phyloP scores from a whole-genome alignment of 2,329 filamentous ascomycete genomes.

The Trichoderma lentiforme region DNA sequence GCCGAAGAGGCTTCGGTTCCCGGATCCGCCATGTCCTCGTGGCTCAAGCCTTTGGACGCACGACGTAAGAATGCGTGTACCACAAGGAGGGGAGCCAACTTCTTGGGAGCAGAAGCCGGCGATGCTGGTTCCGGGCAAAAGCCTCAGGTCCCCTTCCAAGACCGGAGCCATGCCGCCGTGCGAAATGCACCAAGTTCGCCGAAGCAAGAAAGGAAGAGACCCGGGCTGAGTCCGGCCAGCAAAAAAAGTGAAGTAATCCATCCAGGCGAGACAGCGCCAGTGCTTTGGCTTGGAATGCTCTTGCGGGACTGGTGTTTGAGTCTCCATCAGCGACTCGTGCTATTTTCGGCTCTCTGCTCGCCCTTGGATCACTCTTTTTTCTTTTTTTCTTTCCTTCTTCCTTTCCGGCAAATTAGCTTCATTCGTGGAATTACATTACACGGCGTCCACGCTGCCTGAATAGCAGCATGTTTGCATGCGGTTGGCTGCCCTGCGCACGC shows the following conservation, averaged over 20 bases:
- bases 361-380: neutral
- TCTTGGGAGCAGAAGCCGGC: slow-evolving; percentile 4
- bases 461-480: neutral
- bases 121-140: slow-evolving; percentile 12
- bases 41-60: neutral
- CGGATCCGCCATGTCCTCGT: slow-evolving; percentile 13
- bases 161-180: neutral
- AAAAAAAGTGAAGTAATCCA: neutral
- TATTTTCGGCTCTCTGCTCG: neutral
- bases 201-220: slow-evolving; percentile 4
- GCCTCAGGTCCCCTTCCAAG: neutral
- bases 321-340: neutral
- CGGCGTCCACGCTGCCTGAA: neutral
- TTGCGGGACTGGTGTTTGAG: neutral
- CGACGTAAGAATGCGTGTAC: neutral
- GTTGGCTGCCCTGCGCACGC: slow-evolving; percentile 6
- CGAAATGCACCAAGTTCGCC: neutral
- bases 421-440: neutral
- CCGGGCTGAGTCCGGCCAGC: slow-evolving; percentile 10
- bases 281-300: slow-evolving; percentile 11
- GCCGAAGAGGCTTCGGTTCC: neutral
- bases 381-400: neutral
- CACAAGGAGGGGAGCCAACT: neutral
- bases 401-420: neutral
- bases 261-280: slow-evolving; percentile 5